phyloP scores from a whole-genome alignment of 108 stramenopile species.

The Poteriospumella lacustris region DNA sequence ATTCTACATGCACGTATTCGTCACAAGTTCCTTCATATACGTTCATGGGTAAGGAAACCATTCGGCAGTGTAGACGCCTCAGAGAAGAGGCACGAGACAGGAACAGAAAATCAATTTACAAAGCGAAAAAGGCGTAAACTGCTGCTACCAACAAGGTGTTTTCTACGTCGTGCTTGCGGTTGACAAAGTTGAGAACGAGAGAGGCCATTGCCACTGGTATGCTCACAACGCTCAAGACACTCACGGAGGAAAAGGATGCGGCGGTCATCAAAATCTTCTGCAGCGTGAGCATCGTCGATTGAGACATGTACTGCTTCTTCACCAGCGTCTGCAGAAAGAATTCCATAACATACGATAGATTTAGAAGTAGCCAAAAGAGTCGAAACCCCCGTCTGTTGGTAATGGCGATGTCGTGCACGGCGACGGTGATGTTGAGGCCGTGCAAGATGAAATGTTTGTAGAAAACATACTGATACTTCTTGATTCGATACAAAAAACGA shows the following conservation, averaged over 20 bases:
- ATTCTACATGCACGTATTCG: too few species aligned
- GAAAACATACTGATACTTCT: conserved; percentile 74
- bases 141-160: conserved; percentile 1
- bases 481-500: conserved; percentile 64
- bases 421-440: conserved; percentile 65
- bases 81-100: too few species aligned
- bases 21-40: too few species aligned
- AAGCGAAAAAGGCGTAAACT: too few species aligned
- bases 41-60: too few species aligned
- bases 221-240: neutral
- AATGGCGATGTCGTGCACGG: neutral
- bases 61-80: too few species aligned
- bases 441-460: conserved; percentile 76
- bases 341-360: conserved; percentile 73
- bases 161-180: neutral
- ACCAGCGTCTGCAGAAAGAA: conserved; percentile 76
- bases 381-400: conserved; percentile 46
- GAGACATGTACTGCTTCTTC: conserved; percentile 38
- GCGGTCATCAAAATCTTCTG: conserved; percentile 17
- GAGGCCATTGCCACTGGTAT: neutral
- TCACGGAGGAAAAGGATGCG: neutral
- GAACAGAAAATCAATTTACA: too few species aligned
- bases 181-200: conserved; percentile 1
- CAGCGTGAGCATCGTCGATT: conserved; percentile 4
- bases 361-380: conserved; percentile 67